Percentiles rank a stretch among this genome's conserved stretches.
These are phyloP conservation scores for Phylloporus sp. DNA, from an alignment of 768 basidiomycete species.

Conservation along the genomic window DNA sequence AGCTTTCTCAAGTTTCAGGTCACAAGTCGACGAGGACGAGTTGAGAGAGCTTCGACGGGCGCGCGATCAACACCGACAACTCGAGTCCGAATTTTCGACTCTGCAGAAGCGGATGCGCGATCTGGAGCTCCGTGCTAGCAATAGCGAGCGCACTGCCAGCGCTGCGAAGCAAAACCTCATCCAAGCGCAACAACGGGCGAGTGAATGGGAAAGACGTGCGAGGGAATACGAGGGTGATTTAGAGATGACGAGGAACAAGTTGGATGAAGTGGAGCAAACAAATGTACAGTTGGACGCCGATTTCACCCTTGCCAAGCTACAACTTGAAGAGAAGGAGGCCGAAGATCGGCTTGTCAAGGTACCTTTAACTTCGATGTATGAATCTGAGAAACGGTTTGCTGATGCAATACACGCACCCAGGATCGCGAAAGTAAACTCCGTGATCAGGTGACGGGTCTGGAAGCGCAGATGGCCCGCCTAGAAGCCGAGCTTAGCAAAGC, in stretches of 20 bases:
- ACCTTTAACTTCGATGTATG: slow-evolving; percentile 7
- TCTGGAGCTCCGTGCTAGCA: slow-evolving; percentile 56
- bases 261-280: slow-evolving; percentile 66
- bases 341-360: slow-evolving; percentile 69
- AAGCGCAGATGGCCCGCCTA: slow-evolving; percentile 53
- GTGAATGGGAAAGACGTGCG: slow-evolving; percentile 79
- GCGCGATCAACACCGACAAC: slow-evolving; percentile 52
- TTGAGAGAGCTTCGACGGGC: slow-evolving; percentile 62
- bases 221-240: slow-evolving; percentile 66
- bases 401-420: slow-evolving; percentile 34
- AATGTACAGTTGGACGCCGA: slow-evolving; percentile 69
- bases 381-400: slow-evolving; percentile 1
- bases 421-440: slow-evolving; percentile 67
- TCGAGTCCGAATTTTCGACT: slow-evolving; percentile 64
- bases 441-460: slow-evolving; percentile 61
- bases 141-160: slow-evolving; percentile 56
- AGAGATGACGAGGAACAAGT: slow-evolving; percentile 52
- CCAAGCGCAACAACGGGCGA: slow-evolving; percentile 72
- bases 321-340: slow-evolving; percentile 74
- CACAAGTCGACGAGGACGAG: slow-evolving; percentile 67
- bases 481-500: slow-evolving; percentile 58
- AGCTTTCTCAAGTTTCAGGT: slow-evolving; percentile 54
- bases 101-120: slow-evolving; percentile 75
- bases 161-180: slow-evolving; percentile 60
- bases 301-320: slow-evolving; percentile 59